Evolutionary conservation across 1,139 yeast genomes (phyloP), one percentile per base, ranked within the genome.

Genomic region (Saccharomyces uvarum): DNA sequence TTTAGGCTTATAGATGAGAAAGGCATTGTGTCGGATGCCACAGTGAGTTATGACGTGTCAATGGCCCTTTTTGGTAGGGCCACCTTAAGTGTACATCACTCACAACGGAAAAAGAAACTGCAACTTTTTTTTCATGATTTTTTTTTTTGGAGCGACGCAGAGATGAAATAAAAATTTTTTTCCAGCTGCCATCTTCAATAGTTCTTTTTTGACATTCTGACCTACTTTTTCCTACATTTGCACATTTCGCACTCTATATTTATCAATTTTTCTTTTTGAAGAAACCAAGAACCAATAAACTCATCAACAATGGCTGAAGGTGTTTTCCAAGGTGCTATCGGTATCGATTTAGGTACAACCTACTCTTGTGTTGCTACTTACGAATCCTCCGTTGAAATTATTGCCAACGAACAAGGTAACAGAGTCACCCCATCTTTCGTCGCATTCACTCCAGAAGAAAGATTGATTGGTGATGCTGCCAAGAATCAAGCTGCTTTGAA

Each of bases 261-360:
- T 21, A 8, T 14, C n/a, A 11, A 8, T 29, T 29, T n/a, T 28
- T 21, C 32, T 48, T 28, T 29, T 28, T 29, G n/a, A 27, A 21
- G 14, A 21, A 48, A 29, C 50, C 41, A 28, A 48, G 50, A 38
- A 38, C 44, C 24, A 38, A 38, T 38, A 38, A 19, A 21, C 44
- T 38, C 44, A 38, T 38, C 19, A 38, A 81, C 76, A 76, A 86
- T 86, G 91, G 88, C 91, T 85, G 97, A 91, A 85, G 97, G 97
- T 87, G 95, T 91, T 82, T 91, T 88, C 88, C 95, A 91, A 85
- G 96, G 96, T 85, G 98, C 98, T 81, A 90, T 91, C 81, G 98
- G 99, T 84, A 91, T 91, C 89, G 86, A 81, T 75, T 81, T 90
- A 74, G 97, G 97, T 69, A 83, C 88, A 56, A 88, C 97, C 56